These are phyloP conservation scores for Trichoderma citrinoviride DNA, from an alignment of 2,329 filamentous ascomycete genomes.

Conservation along the genomic window DNA sequence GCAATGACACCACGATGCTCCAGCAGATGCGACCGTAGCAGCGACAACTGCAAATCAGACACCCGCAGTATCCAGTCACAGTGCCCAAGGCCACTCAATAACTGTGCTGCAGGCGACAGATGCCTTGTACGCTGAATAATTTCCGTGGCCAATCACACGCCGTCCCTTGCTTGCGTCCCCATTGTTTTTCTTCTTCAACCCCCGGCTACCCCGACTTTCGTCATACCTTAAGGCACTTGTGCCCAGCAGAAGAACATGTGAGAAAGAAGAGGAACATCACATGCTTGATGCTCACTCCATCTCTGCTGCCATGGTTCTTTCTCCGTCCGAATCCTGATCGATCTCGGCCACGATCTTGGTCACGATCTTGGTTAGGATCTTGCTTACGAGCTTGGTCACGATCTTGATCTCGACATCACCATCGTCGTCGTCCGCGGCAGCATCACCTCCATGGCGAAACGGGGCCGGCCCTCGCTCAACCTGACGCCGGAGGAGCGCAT, in stretches of 20 bases:
- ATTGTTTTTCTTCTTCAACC: neutral
- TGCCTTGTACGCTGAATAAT: constrained; percentile 4
- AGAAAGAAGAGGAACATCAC: too few species aligned
- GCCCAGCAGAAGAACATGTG: too few species aligned
- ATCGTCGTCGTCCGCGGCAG: neutral
- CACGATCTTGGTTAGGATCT: too few species aligned
- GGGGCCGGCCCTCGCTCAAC: constrained; percentile 11
- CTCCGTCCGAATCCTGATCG: too few species aligned
- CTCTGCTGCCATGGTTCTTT: too few species aligned
- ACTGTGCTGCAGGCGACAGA: neutral
- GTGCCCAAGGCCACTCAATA: accelerated
- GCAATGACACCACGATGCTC: too few species aligned
- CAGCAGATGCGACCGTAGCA: too few species aligned
- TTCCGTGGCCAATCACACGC: neutral
- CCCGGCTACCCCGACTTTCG: constrained; percentile 6
- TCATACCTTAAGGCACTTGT: too few species aligned
- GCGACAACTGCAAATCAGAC: neutral
- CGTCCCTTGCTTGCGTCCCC: neutral
- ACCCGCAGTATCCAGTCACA: neutral
- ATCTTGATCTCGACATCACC: neutral
- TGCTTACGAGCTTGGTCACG: too few species aligned
- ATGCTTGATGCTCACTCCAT: too few species aligned
- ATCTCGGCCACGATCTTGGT: too few species aligned
- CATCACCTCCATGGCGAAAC: constrained; percentile 2
- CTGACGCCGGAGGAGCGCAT: constrained; percentile 17